A percentile compares a stretch with the other conserved stretches of the same genome.
Conservation (phyloP, 129 eudicot species). For the Heracleum sosnowskyi region DNA sequence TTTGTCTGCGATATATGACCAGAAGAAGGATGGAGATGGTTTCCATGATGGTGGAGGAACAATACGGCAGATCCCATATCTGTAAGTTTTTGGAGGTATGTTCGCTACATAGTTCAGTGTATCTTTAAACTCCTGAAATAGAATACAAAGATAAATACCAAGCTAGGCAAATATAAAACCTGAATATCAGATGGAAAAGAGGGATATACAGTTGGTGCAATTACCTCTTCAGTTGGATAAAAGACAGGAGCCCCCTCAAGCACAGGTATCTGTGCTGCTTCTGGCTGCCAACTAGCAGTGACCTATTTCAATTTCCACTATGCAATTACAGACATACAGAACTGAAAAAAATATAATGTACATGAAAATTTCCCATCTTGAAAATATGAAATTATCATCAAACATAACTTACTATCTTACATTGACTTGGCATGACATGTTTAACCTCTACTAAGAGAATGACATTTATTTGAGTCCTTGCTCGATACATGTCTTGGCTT, state of each 20-base stretch:
- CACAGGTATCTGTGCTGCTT: conserved; percentile 36
- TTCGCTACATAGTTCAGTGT: conserved; percentile 45
- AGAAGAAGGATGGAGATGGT: too few species aligned
- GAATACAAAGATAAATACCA: conserved; percentile 21
- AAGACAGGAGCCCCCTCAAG: conserved; percentile 46
- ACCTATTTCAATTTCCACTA: conserved; percentile 38
- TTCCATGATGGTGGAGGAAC: conserved; percentile 85
- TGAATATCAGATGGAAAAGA: neutral
- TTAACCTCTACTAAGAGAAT: too few species aligned
- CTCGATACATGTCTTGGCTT: neutral
- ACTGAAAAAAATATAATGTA: neutral
- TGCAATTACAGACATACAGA: conserved; percentile 3
- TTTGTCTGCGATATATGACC: too few species aligned
- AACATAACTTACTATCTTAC: neutral
- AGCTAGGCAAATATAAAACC: conserved; percentile 12
- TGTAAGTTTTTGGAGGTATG: conserved; percentile 53
- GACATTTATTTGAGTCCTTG: neutral
- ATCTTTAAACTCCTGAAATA: conserved; percentile 67
- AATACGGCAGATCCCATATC: conserved; percentile 70
- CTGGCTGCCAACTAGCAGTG: conserved; percentile 54
- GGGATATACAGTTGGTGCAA: neutral
- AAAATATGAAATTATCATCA: neutral
- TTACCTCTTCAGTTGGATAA: conserved; percentile 64
- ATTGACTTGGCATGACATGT: neutral
- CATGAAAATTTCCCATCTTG: neutral